Conservation (phyloP, 371 early-diverging fungal species). For the Mucor irregularis region DNA sequence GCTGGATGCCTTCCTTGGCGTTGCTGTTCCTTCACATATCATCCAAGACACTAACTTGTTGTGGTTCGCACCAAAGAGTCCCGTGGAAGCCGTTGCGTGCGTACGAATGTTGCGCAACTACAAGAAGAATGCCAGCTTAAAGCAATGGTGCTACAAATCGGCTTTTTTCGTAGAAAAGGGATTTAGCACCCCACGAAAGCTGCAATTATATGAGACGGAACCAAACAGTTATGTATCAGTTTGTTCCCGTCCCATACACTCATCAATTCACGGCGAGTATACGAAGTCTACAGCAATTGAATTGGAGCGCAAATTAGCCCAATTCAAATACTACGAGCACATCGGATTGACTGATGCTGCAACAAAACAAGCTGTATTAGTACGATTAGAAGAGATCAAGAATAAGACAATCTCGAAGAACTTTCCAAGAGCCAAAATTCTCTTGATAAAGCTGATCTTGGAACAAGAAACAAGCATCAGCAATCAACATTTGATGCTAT, state of each 20-base stretch:
- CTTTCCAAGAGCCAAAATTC: no score
- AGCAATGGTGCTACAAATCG: neutral
- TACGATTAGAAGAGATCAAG: neutral
- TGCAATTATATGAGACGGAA: neutral
- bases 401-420: neutral
- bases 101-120: neutral
- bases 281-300: no score
- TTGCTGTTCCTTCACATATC: neutral
- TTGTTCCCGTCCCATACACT: neutral
- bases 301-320: neutral
- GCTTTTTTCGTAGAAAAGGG: neutral
- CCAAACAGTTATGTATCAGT: neutral
- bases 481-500: no score
- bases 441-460: no score
- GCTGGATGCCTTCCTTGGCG: neutral
- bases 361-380: neutral
- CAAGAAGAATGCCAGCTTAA: neutral
- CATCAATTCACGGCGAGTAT: neutral
- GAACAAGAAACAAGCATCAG: no score
- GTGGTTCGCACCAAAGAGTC: neutral
- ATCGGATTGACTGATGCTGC: neutral
- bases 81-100: neutral
- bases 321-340: neutral
- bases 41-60: neutral
- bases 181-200: neutral